Evolutionary conservation across 495 filamentous ascomycete genomes (phyloP), one percentile per base, ranked within the genome.

Genomic region (Daldinia grandis): DNA sequence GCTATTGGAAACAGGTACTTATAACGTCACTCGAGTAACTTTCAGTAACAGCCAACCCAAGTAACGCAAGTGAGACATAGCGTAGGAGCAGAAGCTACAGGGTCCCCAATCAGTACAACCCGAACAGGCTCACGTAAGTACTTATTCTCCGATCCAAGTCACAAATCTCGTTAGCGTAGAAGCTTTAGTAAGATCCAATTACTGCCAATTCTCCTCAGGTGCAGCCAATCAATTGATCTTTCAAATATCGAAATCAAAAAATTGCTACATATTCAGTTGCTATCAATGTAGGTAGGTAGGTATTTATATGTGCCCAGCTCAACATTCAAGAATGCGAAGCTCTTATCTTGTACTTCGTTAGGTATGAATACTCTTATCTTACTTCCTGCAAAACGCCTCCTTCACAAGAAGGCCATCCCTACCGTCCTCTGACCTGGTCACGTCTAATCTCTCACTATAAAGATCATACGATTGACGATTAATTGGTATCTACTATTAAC

Each of bases 191-290:
- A 62, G 65, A 68, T 64, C 67, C 60, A 64, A 64, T 35, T 37
- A 49, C 61, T 60, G 47, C 55, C 37, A 59, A 69, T 65, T 71
- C 62, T 64, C 33, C 60, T 44, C 44, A 42, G 10, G 17, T 47
- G 8, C 53, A 71, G 58, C 68, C 68, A 71, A 71, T 71, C 68
- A 71, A 25, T 62, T 58, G 6, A 60, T 65, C 50, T 53, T 54
- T 30, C 53, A 28, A 19, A 19, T 21, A 21, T 47, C 31, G 40
- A 33, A 35, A 35, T 35, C 33, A 35, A 62, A 58, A 69, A n/a
- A n/a, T n/a, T 63, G 54, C 24, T 50, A 59, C 17, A 21, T 47
- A 21, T 47, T 47, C 6, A 47, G n/a, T 21, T 17, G n/a, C 40
- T 47, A 21, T n/a, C 40, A 21, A 10, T 10, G 5, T 30, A 51